phyloP scores from a whole-genome alignment of 2,329 filamentous ascomycete species.

The Endoconidiophora polonica region DNA sequence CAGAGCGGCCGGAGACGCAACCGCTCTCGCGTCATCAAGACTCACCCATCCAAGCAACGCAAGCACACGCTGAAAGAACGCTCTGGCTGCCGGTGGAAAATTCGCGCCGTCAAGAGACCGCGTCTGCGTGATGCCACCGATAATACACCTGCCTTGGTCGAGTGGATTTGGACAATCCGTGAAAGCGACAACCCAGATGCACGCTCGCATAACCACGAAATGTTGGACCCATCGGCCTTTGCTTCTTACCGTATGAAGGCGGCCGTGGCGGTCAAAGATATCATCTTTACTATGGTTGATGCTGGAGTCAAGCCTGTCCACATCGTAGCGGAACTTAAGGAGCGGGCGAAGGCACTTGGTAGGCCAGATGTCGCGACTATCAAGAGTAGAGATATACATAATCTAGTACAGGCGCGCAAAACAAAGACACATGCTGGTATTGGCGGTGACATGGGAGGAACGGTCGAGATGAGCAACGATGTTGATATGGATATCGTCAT shows the following conservation, averaged over 20 bases:
- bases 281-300: constrained; percentile 12
- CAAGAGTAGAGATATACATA: constrained; percentile 12
- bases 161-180: constrained; percentile 13
- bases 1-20: constrained; percentile 10
- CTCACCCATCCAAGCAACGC: constrained; percentile 10
- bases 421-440: background rate
- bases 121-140: constrained; percentile 14
- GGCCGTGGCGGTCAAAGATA: constrained; percentile 8
- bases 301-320: constrained; percentile 12
- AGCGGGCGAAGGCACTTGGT: constrained; percentile 3
- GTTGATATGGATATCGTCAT: constrained; percentile 7
- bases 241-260: constrained; percentile 13
- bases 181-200: constrained; percentile 12
- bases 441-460: background rate
- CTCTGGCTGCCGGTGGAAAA: constrained; percentile 12
- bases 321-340: constrained; percentile 11
- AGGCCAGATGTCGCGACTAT: constrained; percentile 9
- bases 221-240: constrained; percentile 11
- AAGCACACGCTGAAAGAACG: constrained; percentile 12
- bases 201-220: constrained; percentile 10
- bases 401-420: constrained; percentile 12
- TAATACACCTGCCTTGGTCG: constrained; percentile 14
- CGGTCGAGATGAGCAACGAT: background rate
- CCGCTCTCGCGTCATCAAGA: background rate
- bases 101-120: constrained; percentile 11